A percentile compares a stretch with the other conserved stretches of the same genome.
Conservation (phyloP, 352 stramenopile species). For the Globisporangium canariense region DNA sequence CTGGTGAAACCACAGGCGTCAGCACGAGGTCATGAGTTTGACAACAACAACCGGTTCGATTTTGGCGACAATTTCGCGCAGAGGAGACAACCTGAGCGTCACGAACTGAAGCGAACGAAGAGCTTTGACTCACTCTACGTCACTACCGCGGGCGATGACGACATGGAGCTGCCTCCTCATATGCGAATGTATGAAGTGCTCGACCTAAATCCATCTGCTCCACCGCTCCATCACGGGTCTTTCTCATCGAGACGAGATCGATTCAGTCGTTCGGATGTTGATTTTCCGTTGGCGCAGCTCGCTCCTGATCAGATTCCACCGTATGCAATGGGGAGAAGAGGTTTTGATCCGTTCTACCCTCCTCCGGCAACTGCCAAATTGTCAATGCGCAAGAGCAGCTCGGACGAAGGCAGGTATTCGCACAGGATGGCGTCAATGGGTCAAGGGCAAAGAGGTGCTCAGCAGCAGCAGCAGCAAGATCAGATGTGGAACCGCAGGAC, state of each 20-base stretch:
- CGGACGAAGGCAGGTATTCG: constrained; percentile 16
- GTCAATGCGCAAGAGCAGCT: constrained; percentile 16
- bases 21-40: background rate
- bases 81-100: background rate
- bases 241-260: constrained; percentile 16
- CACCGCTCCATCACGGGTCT: constrained; percentile 21
- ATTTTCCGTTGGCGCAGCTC: constrained; percentile 9
- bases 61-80: background rate
- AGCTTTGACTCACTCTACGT: constrained; percentile 50
- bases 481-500: background rate
- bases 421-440: background rate
- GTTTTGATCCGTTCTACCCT: constrained; percentile 1
- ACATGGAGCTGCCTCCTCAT: constrained; percentile 37
- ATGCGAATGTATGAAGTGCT: constrained; percentile 44
- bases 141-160: constrained; percentile 13
- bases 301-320: background rate
- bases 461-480: constrained; percentile 1
- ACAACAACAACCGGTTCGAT: background rate
- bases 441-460: background rate
- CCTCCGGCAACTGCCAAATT: background rate
- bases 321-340: background rate
- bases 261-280: constrained; percentile 8
- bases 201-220: constrained; percentile 46
- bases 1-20: background rate
- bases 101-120: constrained; percentile 32